A percentile compares a stretch with the other conserved stretches of the same genome.
Conservation (phyloP, 2,329 filamentous ascomycete species). For the Apiospora saccharicola region DNA sequence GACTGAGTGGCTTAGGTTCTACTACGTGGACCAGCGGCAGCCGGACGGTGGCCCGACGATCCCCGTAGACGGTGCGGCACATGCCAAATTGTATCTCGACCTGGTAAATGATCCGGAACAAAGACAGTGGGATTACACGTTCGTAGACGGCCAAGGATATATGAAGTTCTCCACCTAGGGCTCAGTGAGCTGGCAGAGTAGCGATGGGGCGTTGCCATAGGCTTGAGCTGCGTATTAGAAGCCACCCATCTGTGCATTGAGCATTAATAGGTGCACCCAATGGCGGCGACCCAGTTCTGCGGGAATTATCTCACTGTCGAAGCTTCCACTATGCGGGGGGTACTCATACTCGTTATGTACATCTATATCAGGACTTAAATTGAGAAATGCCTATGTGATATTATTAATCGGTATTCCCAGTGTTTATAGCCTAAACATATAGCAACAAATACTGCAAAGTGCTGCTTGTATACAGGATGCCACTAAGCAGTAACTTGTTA, state of each 20-base stretch:
- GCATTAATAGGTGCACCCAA: background rate
- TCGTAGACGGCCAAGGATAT: conserved; percentile 29
- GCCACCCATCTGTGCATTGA: background rate
- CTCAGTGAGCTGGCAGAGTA: background rate
- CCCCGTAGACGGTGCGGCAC: conserved; percentile 28
- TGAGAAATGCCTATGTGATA: background rate
- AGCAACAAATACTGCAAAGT: background rate
- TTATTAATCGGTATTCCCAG: background rate
- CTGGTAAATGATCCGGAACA: conserved; percentile 32
- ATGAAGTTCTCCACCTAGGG: conserved; percentile 15
- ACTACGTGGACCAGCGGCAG: conserved; percentile 33
- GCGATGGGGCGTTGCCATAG: background rate
- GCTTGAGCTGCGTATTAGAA: background rate
- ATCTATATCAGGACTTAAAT: background rate
- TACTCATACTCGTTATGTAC: background rate
- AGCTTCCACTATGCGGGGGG: background rate
- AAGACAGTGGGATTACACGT: conserved; percentile 32
- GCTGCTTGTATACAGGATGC: no score
- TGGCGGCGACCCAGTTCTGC: background rate
- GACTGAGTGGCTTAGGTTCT: conserved; percentile 30
- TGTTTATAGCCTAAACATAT: background rate
- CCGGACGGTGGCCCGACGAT: conserved; percentile 28
- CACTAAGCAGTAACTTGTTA: background rate
- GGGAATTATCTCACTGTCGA: background rate
- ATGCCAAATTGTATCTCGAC: conserved; percentile 29